Conservation (phyloP, 257 asterid species). For the Leptodermis oblonga region DNA sequence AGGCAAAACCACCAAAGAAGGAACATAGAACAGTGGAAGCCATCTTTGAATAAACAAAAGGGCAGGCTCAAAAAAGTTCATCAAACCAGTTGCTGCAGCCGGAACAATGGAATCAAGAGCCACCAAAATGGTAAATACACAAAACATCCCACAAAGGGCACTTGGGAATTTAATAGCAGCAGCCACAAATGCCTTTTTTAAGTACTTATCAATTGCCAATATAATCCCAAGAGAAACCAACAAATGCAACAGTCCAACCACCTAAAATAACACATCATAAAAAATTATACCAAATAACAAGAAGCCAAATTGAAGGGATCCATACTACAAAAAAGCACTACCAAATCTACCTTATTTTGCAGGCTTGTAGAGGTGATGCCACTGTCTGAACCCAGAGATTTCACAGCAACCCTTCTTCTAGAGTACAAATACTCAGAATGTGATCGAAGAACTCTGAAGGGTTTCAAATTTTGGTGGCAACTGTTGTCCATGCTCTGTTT, state of each 20-base stretch:
- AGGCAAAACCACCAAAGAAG: slow-evolving; percentile 90
- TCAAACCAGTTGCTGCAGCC: slow-evolving; percentile 59
- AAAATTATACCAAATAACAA: not conserved
- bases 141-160: slow-evolving; percentile 93
- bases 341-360: slow-evolving; percentile 46
- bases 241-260: slow-evolving; percentile 66
- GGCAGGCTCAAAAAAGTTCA: slow-evolving; percentile 96
- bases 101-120: slow-evolving; percentile 74
- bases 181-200: slow-evolving; percentile 71
- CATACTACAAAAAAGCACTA: not conserved
- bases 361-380: slow-evolving; percentile 37
- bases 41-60: slow-evolving; percentile 88
- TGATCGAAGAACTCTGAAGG: slow-evolving; percentile 19
- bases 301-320: not conserved
- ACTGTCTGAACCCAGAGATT: slow-evolving; percentile 42
- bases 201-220: slow-evolving; percentile 66
- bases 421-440: slow-evolving; percentile 19
- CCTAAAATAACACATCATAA: slow-evolving; percentile 30
- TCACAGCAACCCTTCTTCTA: slow-evolving; percentile 29
- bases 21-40: slow-evolving; percentile 97
- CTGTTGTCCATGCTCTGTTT: not conserved
- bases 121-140: slow-evolving; percentile 67
- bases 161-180: slow-evolving; percentile 97
- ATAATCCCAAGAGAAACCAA: slow-evolving; percentile 76
- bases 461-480: slow-evolving; percentile 12